Base-by-base conservation (phyloP, 1,284 basidiomycete genomes). In the Trichosporon coremiiforme region DNA sequence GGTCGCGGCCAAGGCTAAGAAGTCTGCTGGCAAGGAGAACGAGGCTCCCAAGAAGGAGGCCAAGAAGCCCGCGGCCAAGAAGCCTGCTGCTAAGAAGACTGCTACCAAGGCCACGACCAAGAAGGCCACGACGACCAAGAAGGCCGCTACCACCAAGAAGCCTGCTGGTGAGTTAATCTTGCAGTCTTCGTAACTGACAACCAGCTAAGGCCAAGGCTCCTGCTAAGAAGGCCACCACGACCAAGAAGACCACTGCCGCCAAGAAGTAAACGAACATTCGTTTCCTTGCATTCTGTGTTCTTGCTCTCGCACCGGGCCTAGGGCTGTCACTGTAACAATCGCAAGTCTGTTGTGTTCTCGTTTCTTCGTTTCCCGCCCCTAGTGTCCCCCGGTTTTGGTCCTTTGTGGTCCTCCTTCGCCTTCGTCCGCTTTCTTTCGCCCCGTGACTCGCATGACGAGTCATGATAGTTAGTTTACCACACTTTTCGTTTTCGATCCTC, bases 11-110 rank as follows among this genome's bases (percentile, higher is more conserved):
- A 89, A 84, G 81, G 74, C 64, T 5, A 66, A 75, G 69, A 75
- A 75, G 67, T 57, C 78, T 72, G 80, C 87, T 80, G 82, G 86
- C 83, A 84, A 90, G 79, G 90, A 92, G 88, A 73, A 76, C 64
- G 75, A 75, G 17, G 73, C 77, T 64, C 73, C 79, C 55, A 65
- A 73, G 66, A 68, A 60, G 57, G 57, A 60, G 57, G 57, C 57
- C 57, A 60, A 75, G 71, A 74, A 73, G 68, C 62, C 72, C 35
- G 63, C 76, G 69, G 79, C 87, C 80, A 78, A 75, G 70, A 75
- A 78, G 68, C 41, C 71, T 33, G 73, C 78, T 13, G 50, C 74
- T 9, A 71, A 71, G 71, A 70, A 75, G 70, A 68, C 75, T 35
- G 69, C 78, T 45, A 15, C 84, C 68, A 84, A 85, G 76, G 68